Evolutionary conservation across 768 basidiomycete genomes (phyloP).

Genomic region (Boletus sp.): DNA sequence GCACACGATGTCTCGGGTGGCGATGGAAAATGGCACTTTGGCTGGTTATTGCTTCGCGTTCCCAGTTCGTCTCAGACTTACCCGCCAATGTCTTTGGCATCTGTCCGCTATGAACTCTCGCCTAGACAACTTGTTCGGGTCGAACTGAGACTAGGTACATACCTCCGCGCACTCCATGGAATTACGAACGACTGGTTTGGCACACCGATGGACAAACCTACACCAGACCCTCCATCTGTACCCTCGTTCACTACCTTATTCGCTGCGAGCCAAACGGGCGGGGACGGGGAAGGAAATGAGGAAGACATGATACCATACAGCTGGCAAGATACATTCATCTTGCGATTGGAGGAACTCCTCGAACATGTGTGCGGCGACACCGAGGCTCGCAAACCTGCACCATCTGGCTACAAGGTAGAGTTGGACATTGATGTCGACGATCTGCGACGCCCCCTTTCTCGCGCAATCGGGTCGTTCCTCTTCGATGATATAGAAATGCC

Average conservation of each 20-base stretch:
- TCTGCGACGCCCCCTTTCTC: constrained; percentile 51
- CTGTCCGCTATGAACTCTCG: constrained; percentile 36
- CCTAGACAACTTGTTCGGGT: constrained; percentile 41
- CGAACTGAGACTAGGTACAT: constrained; percentile 59
- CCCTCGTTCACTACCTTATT: constrained; percentile 16
- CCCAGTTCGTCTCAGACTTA: constrained; percentile 35
- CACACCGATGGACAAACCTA: constrained; percentile 34
- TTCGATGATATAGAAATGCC: constrained; percentile 78
- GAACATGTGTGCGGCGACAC: constrained; percentile 34
- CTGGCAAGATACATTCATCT: constrained; percentile 75
- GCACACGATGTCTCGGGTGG: constrained; percentile 42
- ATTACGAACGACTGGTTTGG: constrained; percentile 82
- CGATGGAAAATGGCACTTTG: constrained; percentile 20
- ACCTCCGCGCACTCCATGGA: constrained; percentile 60
- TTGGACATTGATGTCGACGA: constrained; percentile 33
- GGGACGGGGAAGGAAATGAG: constrained; percentile 8
- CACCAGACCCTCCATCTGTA: constrained; percentile 30
- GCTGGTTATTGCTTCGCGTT: constrained; percentile 33
- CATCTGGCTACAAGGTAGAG: constrained; percentile 9
- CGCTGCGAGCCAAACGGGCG: background rate
- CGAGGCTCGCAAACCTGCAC: constrained; percentile 12
- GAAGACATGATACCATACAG: constrained; percentile 42
- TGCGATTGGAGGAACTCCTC: constrained; percentile 55
- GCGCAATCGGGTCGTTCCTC: constrained; percentile 70
- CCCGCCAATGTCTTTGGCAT: constrained; percentile 30